Base-by-base conservation (phyloP, 2,329 filamentous ascomycete genomes). In the Verticillium nonalfalfae region DNA sequence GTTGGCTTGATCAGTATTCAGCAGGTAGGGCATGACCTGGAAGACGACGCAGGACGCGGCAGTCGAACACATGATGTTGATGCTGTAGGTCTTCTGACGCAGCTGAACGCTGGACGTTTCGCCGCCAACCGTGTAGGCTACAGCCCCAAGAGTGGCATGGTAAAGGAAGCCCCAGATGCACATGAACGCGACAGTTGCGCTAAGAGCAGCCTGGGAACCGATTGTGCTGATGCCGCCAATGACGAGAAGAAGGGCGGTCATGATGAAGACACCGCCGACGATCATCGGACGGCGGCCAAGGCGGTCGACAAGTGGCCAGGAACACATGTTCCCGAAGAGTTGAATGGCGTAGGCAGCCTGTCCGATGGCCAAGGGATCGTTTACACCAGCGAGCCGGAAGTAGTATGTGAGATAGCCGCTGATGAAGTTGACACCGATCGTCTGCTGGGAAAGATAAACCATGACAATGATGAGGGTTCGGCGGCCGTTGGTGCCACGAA, bases 221-320 rank as follows among this genome's bases (percentile, higher is more conserved):
- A 71, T 69, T 13, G 69, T 73, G 58, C 69, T 71, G 52, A 72
- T 68, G 18, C 70, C 69, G 9, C 71, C 71, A 14, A 73, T 70
- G 13, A 72, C 63, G 4, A 72, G 67, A 13, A 73, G 64, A 7
- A 69, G 65, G 9, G 57, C 61, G 6, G 69, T 70, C 68, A 73
- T 72, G 21, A 63, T 61, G 36, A 67, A 66, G 7, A 64, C 67
- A 9, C 71, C 71, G 3, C 68, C 65, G 1, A 73, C 68, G 15
- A 73, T 68, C 62, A 73, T 60, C 3, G 69, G 68, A 0, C 70
- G 69, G 34, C 71, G 62, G 50, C 71, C 71, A 21, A 72, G 62
- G 34, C 69, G 65, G 57, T 72, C 71, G 31, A 73, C 67, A 5
- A 72, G 64, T 3, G 67, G 66, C 70, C 70, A 73, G 0, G 70